Conservation (phyloP, 306 rosid species). For the apple (Malus domestica) region DNA sequence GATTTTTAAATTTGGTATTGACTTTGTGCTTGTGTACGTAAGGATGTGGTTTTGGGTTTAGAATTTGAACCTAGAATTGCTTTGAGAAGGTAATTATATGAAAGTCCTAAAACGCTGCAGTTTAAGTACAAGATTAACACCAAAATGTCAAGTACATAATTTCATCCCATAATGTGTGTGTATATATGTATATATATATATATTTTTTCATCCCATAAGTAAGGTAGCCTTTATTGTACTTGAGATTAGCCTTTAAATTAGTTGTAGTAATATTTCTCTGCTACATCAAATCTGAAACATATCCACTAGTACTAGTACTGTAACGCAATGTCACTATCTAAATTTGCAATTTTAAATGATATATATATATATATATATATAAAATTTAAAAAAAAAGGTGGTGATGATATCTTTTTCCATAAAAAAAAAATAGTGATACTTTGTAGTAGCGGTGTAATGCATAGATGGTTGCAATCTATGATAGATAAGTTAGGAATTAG, state of each 20-base stretch:
- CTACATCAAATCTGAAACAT: conserved; percentile 11
- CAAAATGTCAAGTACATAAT: neutral
- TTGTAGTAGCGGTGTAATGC: neutral
- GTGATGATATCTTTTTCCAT: neutral
- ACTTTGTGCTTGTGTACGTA: neutral
- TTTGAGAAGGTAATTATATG: no score
- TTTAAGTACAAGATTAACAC: neutral
- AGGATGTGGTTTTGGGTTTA: neutral
- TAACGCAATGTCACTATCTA: conserved; percentile 20
- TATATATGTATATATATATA: no score
- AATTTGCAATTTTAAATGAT: conserved; percentile 15
- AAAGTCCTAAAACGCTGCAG: no score
- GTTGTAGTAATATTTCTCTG: neutral
- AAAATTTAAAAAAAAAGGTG: neutral
- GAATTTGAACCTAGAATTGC: no score
- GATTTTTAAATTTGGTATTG: no score
- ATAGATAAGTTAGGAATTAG: neutral
- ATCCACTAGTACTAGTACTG: neutral
- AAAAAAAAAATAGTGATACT: neutral
- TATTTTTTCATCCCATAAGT: neutral
- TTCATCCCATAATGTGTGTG: neutral
- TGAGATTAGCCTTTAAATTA: neutral
- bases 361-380: neutral
- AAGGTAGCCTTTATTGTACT: neutral
- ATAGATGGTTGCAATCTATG: neutral